A percentile compares a stretch with the other conserved stretches of the same genome.
These are phyloP conservation scores for Magnolia changhungtana DNA, from an alignment of 164 flowering plant species.

Conservation along the genomic window DNA sequence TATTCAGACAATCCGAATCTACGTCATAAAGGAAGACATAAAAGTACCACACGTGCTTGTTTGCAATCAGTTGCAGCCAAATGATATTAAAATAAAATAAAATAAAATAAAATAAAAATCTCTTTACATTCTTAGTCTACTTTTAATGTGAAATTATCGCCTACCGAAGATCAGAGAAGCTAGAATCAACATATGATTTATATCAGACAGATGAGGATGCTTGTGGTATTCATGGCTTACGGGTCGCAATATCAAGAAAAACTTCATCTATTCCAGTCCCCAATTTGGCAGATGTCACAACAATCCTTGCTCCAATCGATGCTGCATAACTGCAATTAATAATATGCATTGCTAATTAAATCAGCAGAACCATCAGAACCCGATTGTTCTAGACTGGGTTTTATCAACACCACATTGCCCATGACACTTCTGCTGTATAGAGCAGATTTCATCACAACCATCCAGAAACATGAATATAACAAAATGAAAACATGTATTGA, in stretches of 20 bases:
- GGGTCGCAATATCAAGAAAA: slow-evolving; percentile 31
- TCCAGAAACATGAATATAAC: background rate
- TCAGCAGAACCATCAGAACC: background rate
- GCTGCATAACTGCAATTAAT: slow-evolving; percentile 24
- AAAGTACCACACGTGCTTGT: background rate
- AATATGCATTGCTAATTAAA: slow-evolving; percentile 2
- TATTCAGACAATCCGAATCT: too few relatives aligned
- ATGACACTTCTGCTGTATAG: background rate
- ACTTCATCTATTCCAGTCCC: slow-evolving; percentile 33
- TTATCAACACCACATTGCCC: background rate
- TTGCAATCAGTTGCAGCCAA: background rate
- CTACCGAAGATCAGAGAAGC: background rate
- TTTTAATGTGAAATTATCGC: background rate
- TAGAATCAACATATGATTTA: background rate
- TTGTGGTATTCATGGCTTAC: slow-evolving; percentile 14
- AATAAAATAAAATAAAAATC: too few relatives aligned
- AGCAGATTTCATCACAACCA: background rate
- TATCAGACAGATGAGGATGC: background rate
- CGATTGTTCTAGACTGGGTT: background rate
- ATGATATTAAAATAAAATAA: too few relatives aligned
- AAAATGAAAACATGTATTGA: too few relatives aligned
- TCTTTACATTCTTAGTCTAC: background rate
- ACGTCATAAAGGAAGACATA: background rate
- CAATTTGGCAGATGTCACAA: slow-evolving; percentile 31
- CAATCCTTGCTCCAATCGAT: slow-evolving; percentile 29